Conservation (phyloP, 1,139 yeast species). For the Kodamaea fungicola region DNA sequence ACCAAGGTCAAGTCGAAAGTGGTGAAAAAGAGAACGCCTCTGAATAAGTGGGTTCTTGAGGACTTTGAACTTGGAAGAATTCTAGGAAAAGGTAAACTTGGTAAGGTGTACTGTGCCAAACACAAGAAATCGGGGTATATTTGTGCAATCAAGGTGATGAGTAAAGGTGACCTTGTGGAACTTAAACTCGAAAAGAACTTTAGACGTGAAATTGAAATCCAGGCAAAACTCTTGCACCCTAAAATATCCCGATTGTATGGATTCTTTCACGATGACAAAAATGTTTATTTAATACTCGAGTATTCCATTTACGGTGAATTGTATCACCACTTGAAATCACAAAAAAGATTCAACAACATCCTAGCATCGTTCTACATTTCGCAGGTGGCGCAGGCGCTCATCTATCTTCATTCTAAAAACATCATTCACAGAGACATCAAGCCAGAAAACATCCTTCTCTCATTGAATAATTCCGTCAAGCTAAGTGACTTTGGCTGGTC, state of each 20-base stretch:
- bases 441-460: constrained; percentile 83
- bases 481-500: constrained; percentile 98
- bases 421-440: constrained; percentile 90
- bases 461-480: constrained; percentile 68
- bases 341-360: constrained; percentile 65
- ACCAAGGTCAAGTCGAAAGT: constrained; percentile 5
- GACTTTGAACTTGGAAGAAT: constrained; percentile 88
- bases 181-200: constrained; percentile 84
- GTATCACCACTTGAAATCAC: constrained; percentile 64
- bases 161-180: constrained; percentile 69
- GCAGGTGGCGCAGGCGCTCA: constrained; percentile 79
- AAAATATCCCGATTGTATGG: constrained; percentile 80
- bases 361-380: constrained; percentile 75
- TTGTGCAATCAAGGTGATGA: constrained; percentile 90
- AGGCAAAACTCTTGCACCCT: constrained; percentile 70
- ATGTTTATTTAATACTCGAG: constrained; percentile 82
- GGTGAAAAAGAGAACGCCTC: constrained; percentile 1
- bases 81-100: constrained; percentile 91
- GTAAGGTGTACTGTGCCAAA: constrained; percentile 84
- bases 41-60: constrained; percentile 24
- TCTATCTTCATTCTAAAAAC: constrained; percentile 70
- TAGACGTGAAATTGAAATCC: constrained; percentile 89
- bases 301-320: constrained; percentile 86
- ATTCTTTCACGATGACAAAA: constrained; percentile 73
- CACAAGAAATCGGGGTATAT: constrained; percentile 74